Evolutionary conservation across 1,139 yeast species (phyloP), one percentile per base, ranked within the genome.

Genomic region (Saccharomyces hybrid): DNA sequence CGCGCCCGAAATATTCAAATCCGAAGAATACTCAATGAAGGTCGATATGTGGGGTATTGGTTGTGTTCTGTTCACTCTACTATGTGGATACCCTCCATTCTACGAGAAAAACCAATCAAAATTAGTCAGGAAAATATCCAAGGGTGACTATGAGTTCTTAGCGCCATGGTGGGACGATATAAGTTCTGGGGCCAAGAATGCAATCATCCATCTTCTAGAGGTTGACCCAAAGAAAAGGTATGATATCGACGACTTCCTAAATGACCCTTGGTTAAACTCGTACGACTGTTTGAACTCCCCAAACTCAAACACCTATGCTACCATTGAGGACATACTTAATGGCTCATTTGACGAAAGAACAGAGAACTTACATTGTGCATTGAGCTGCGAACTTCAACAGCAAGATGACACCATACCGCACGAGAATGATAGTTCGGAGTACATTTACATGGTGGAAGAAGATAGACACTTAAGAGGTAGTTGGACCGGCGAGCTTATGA

Each of bases 1-100:
- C 2, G 97, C 97, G 0, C 98, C 97, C 0, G 97, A 91, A 70
- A 93, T 90, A 51, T 95, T 91, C 47, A 83, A 81, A 64, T 93
- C 86, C 67, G 25, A 50, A 23, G 31, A 28, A 31, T 91, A 91
- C 66, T 87, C 96, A 5, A 89, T 88, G 73, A 81, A 90, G 50
- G 98, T 91, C 23, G 98, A 91, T 70, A 86, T 90, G 81, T 91
- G 97, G 97, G 95, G 96, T 3, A 75, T 91, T 53, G 98, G 98
- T 1, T 91, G 98, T 71, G 95, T 91, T 5, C 71, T 91, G 58
- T 91, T 90, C 68, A 91, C 97, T 0, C 77, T 90, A 27, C 73
- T 91, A 50, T 90, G 97, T 74, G 98, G 98, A 2, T 91, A 91
- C 72, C 98, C 98, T 1, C 98, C 98, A 25, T 91, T 91, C 69